Percentiles rank a stretch among this genome's conserved stretches.
phyloP scores from a whole-genome alignment of 2,329 filamentous ascomycete species.

The Calonectria montana region DNA sequence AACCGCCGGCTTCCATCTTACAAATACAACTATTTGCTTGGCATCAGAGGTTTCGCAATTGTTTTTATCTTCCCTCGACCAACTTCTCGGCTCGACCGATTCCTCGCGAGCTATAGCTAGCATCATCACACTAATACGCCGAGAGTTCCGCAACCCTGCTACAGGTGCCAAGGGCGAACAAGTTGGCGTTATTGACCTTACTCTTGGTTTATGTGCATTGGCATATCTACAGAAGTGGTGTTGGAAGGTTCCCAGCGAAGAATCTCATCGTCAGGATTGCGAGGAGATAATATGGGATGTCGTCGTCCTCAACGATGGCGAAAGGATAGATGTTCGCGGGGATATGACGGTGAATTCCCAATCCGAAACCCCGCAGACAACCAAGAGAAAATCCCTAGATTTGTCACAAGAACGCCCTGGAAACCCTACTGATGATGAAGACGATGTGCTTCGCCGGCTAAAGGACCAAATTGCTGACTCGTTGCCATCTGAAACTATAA shows the following conservation, averaged over 20 bases:
- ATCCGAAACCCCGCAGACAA: not conserved
- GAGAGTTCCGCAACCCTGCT: conserved; percentile 73
- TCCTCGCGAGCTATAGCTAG: conserved; percentile 75
- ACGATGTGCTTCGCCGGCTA: conserved; percentile 57
- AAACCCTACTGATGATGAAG: conserved; percentile 47
- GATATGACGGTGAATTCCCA: not conserved
- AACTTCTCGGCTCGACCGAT: conserved; percentile 76
- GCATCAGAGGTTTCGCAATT: conserved; percentile 69
- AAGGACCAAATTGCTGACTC: conserved; percentile 66
- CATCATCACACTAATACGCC: conserved; percentile 72
- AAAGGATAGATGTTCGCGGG: conserved; percentile 64
- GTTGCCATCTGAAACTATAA: conserved; percentile 65
- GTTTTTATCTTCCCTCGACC: conserved; percentile 69
- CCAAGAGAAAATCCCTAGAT: conserved; percentile 2
- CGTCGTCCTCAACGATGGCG: conserved; percentile 69
- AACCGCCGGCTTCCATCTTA: conserved; percentile 69
- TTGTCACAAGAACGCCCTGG: not conserved
- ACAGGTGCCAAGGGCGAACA: conserved; percentile 69
- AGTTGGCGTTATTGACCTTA: conserved; percentile 70
- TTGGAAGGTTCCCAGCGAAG: conserved; percentile 61
- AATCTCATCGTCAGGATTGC: conserved; percentile 57
- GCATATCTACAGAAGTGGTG: conserved; percentile 71
- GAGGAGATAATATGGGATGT: conserved; percentile 76
- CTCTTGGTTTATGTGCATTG: conserved; percentile 69
- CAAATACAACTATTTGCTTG: conserved; percentile 64